phyloP scores from a whole-genome alignment of 306 rosid genomes.

The Echinosophora koreensis region DNA sequence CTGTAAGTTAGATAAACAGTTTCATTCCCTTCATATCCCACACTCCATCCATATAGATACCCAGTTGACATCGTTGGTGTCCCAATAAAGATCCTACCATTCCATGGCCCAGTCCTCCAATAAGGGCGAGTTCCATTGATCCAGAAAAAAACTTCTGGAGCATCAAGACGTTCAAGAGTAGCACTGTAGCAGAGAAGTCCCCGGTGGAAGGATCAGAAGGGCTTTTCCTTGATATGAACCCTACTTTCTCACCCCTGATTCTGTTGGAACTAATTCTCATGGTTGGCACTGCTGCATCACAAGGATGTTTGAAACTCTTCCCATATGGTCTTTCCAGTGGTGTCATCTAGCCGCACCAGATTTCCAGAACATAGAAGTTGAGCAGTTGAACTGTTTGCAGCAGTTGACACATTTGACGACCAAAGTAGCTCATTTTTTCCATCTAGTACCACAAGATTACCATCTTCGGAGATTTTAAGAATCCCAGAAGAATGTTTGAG shows the following conservation, averaged over 20 bases:
- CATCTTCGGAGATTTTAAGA: slow-evolving; percentile 45
- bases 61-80: slow-evolving; percentile 47
- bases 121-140: slow-evolving; percentile 47
- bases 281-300: slow-evolving; percentile 48
- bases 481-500: slow-evolving; percentile 49
- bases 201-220: slow-evolving; percentile 57
- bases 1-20: slow-evolving; percentile 46
- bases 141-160: slow-evolving; percentile 57
- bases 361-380: slow-evolving; percentile 54
- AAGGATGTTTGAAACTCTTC: slow-evolving; percentile 58
- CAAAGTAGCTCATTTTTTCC: slow-evolving; percentile 47
- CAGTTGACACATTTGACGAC: slow-evolving; percentile 54
- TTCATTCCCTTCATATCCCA: slow-evolving; percentile 45
- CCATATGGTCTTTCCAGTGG: slow-evolving; percentile 44
- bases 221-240: slow-evolving; percentile 55
- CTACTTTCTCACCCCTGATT: slow-evolving; percentile 41
- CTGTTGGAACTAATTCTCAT: slow-evolving; percentile 47
- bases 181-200: slow-evolving; percentile 13
- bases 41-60: slow-evolving; percentile 45
- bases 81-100: slow-evolving; percentile 54
- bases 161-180: slow-evolving; percentile 42
- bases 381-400: slow-evolving; percentile 43
- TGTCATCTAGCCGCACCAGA: slow-evolving; percentile 37
- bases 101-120: slow-evolving; percentile 71
- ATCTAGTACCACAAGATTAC: slow-evolving; percentile 51